These are phyloP conservation scores for Boletus barrowsii DNA, from an alignment of 768 basidiomycete genomes.

Conservation along the genomic window DNA sequence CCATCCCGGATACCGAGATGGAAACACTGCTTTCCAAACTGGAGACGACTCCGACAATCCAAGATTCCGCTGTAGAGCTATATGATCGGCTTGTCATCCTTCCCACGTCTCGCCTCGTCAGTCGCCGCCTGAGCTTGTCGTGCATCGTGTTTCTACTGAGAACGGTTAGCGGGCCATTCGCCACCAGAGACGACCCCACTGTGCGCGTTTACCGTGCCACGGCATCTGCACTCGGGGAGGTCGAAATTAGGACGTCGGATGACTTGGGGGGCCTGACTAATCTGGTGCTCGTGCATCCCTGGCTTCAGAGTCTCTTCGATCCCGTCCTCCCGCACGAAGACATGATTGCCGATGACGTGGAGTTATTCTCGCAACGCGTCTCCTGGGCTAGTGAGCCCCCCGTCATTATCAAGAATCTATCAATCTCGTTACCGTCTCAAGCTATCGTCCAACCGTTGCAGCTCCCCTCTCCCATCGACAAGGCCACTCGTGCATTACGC, in stretches of 20 bases:
- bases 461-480: conserved; percentile 14
- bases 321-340: conserved; percentile 19
- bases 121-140: conserved; percentile 11
- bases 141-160: conserved; percentile 14
- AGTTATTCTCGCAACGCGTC: not conserved
- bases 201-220: conserved; percentile 13
- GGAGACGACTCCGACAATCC: not conserved
- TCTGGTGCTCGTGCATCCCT: conserved; percentile 20
- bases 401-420: not conserved
- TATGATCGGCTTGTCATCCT: conserved; percentile 12
- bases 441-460: not conserved
- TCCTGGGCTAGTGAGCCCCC: not conserved
- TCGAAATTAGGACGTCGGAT: conserved; percentile 14
- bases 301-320: conserved; percentile 14
- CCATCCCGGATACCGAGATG: conserved; percentile 11
- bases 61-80: conserved; percentile 7
- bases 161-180: conserved; percentile 8
- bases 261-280: conserved; percentile 2
- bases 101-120: conserved; percentile 14
- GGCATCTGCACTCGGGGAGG: conserved; percentile 3
- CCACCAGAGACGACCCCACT: not conserved
- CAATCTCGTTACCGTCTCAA: not conserved
- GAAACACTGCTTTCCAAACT: conserved; percentile 3
- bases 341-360: conserved; percentile 12
- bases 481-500: conserved; percentile 11